Conservation (phyloP, 208 protist species). For the Wallacemonas sp. region DNA sequence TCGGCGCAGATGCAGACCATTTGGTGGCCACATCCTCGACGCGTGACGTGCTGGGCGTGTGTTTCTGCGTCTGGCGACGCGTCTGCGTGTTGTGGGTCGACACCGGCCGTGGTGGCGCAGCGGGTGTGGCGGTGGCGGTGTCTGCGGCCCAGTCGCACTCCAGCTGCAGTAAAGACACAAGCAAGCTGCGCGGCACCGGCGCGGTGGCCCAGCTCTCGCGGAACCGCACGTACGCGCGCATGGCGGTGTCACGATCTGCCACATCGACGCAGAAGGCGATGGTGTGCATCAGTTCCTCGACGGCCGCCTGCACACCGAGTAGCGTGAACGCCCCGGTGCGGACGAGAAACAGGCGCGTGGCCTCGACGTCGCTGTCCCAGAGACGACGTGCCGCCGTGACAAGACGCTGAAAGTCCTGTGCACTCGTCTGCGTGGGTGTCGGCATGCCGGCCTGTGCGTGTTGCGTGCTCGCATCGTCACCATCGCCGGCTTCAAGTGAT, state of each 20-base stretch:
- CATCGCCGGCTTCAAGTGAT: not conserved
- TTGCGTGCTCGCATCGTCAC: not conserved
- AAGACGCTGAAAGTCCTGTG: not conserved
- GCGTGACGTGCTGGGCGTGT: not conserved
- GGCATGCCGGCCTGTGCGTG: not conserved
- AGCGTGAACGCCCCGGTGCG: not conserved
- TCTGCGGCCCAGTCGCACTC: not conserved
- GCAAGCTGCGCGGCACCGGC: not conserved
- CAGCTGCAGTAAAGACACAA: not conserved
- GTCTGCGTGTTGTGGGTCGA: not conserved
- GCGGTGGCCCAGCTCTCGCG: constrained; percentile 3
- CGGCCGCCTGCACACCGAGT: not conserved
- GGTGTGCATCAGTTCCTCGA: constrained; percentile 18
- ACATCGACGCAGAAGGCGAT: constrained; percentile 19
- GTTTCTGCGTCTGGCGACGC: too few relatives aligned
- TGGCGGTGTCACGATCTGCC: constrained; percentile 24
- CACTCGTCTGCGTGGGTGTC: not conserved
- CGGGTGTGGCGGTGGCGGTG: not conserved
- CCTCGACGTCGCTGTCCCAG: not conserved
- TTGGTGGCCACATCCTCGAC: not conserved
- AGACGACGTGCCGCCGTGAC: constrained; percentile 4
- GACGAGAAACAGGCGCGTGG: not conserved
- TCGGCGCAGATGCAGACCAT: not conserved
- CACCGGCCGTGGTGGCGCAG: not conserved
- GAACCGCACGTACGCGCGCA: constrained; percentile 28